Evolutionary conservation across 441 rosid genomes (phyloP).

Genomic region (Kokia cookei): DNA sequence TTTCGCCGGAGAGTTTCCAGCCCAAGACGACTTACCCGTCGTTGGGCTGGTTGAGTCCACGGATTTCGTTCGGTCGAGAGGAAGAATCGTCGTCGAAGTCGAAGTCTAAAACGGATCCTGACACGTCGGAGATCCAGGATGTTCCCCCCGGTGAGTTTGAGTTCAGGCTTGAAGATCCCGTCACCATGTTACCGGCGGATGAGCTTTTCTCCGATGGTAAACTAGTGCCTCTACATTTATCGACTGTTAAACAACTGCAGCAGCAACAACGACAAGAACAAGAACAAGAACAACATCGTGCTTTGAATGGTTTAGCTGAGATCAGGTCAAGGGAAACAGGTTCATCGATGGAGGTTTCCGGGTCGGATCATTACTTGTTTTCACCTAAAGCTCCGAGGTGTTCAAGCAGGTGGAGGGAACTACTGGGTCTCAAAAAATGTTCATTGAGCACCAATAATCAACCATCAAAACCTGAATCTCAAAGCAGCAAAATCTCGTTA

Average conservation of each 20-base stretch:
- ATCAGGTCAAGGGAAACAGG: conserved; percentile 17
- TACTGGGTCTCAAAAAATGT: conserved; percentile 63
- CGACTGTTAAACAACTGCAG: neutral
- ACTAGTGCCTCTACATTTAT: conserved; percentile 60
- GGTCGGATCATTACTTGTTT: conserved; percentile 38
- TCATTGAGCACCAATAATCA: conserved; percentile 30
- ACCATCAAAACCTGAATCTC: conserved; percentile 12
- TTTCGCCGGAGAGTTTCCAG: neutral
- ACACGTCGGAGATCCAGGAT: conserved; percentile 26
- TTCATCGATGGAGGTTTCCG: conserved; percentile 33
- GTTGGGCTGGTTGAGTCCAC: conserved; percentile 7
- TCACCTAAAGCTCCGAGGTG: conserved; percentile 84
- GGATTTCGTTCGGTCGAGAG: conserved; percentile 5
- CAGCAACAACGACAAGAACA: neutral
- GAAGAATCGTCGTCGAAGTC: neutral
- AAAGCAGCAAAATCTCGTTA: neutral
- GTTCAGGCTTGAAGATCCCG: conserved; percentile 71
- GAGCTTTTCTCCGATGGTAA: conserved; percentile 85
- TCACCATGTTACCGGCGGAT: conserved; percentile 78
- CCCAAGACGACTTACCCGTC: neutral
- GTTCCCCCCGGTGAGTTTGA: conserved; percentile 54
- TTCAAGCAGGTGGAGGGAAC: conserved; percentile 88
- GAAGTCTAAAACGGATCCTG: neutral
- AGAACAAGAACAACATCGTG: neutral
- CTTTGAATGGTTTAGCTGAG: conserved; percentile 14